Base-by-base conservation (phyloP, 2,329 filamentous ascomycete genomes). In the Helotiales sp. region DNA sequence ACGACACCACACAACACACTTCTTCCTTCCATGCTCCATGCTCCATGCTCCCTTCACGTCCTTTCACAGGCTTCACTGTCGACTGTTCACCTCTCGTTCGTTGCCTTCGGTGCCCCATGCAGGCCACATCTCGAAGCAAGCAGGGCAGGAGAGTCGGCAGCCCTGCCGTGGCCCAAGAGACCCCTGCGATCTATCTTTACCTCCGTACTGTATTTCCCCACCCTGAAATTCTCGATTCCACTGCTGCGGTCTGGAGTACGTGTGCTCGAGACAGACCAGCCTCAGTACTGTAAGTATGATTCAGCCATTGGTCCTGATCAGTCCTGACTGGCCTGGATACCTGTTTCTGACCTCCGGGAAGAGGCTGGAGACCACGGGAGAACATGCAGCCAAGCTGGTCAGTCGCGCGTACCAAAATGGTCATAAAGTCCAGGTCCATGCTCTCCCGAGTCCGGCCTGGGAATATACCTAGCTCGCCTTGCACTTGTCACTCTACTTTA, bases 101-200 rank as follows among this genome's bases (percentile, higher is more conserved):
- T 15, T 30, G 26, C 45, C 37, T 34, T 63, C 65, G 54, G 60
- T 60, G 57, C 11, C 58, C 17, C 20, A 64, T 58, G 52, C 58
- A 34, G 32, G 49, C 32, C 22, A 3, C 32, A 37, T 43, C 45
- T 52, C 47, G 26, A 32, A 28, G 47, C 32, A 40, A 52, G 63
- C 61, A 54, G 64, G 63, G 63, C 61, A 54, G 64, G 63, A 47
- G 49, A 63, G 43, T 54, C 55, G 26, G 64, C 52, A 61, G 52
- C 52, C 66, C 62, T 68, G 61, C 55, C 50, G 22, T 58, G 40
- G 62, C 52, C 58, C 66, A 26, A 43, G 13, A 10, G 6, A 61
- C 30, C 69, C 69, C 61, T 69, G 67, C 55, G 68, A 69, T 65
- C 65, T 63, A n/a, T n/a, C n/a, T n/a, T n/a, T n/a, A n/a, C n/a